Conservation (phyloP, 129 eudicot species). For the Centrapalus pauciflorus region DNA sequence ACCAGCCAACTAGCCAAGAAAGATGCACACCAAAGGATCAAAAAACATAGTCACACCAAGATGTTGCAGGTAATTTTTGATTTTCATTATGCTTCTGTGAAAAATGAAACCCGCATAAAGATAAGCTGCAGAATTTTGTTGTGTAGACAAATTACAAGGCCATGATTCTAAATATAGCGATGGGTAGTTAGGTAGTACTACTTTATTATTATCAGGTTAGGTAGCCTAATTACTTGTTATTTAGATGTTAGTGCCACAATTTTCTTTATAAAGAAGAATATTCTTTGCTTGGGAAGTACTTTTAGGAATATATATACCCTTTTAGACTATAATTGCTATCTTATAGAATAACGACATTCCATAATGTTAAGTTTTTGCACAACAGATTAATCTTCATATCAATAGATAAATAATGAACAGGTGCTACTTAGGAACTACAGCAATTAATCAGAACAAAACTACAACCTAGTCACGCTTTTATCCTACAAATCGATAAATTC, state of each 20-base stretch:
- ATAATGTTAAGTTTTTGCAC: not conserved
- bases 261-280: slow-evolving; percentile 34
- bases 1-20: slow-evolving; percentile 27
- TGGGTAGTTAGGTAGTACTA: slow-evolving; percentile 16
- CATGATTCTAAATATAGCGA: slow-evolving; percentile 5
- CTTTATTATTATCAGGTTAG: slow-evolving; percentile 22
- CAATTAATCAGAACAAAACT: slow-evolving; percentile 19
- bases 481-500: slow-evolving; percentile 18
- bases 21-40: slow-evolving; percentile 16
- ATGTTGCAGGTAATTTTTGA: not conserved
- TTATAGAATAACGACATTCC: not conserved
- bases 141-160: not conserved
- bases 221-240: slow-evolving; percentile 30
- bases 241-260: slow-evolving; percentile 22
- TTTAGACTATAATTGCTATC: slow-evolving; percentile 18
- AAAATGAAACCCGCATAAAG: not conserved
- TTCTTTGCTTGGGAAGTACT: slow-evolving; percentile 31
- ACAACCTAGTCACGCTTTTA: slow-evolving; percentile 20
- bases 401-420: slow-evolving; percentile 22
- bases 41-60: slow-evolving; percentile 2
- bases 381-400: slow-evolving; percentile 3
- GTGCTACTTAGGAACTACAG: slow-evolving; percentile 19
- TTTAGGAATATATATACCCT: slow-evolving; percentile 30
- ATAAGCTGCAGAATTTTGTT: not conserved
- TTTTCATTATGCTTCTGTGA: not conserved